phyloP scores from a whole-genome alignment of 2,329 filamentous ascomycete species.

The Parastagonospora nodorum region DNA sequence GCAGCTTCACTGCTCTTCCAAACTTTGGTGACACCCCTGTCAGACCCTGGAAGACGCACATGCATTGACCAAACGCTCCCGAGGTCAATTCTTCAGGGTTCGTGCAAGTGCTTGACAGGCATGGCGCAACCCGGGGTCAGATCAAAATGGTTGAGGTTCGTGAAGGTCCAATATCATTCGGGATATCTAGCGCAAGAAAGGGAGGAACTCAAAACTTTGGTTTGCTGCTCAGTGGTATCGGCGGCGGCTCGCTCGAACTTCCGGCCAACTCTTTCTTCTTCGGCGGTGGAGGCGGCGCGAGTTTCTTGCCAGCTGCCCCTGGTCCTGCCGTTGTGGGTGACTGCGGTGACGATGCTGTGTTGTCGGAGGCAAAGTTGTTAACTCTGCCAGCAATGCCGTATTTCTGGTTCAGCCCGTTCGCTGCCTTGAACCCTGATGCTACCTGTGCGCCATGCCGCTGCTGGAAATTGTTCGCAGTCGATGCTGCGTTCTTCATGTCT shows the following conservation, averaged over 20 bases:
- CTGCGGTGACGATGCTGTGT: conserved; percentile 27
- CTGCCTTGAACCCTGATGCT: conserved; percentile 62
- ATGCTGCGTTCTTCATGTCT: conserved; percentile 63
- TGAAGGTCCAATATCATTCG: not conserved
- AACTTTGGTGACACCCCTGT: no score
- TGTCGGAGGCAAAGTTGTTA: conserved; percentile 47
- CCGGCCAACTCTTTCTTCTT: conserved; percentile 59
- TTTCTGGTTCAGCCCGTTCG: conserved; percentile 64
- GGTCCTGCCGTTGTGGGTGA: conserved; percentile 29
- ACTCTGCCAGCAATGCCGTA: conserved; percentile 61
- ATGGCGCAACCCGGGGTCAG: no score
- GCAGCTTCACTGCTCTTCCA: not conserved
- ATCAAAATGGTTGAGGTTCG: no score
- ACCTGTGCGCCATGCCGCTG: conserved; percentile 73
- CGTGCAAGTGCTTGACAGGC: no score
- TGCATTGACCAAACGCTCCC: no score
- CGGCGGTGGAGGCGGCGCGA: conserved; percentile 62
- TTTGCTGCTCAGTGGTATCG: conserved; percentile 63
- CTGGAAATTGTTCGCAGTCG: conserved; percentile 70
- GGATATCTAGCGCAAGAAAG: not conserved
- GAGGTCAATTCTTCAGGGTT: no score
- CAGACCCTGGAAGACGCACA: no score
- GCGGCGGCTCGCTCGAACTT: conserved; percentile 53
- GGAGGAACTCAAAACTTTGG: conserved; percentile 47
- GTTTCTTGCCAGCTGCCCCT: conserved; percentile 54